These are phyloP conservation scores for Macrocybe gigantea DNA, from an alignment of 768 basidiomycete genomes.

Conservation along the genomic window DNA sequence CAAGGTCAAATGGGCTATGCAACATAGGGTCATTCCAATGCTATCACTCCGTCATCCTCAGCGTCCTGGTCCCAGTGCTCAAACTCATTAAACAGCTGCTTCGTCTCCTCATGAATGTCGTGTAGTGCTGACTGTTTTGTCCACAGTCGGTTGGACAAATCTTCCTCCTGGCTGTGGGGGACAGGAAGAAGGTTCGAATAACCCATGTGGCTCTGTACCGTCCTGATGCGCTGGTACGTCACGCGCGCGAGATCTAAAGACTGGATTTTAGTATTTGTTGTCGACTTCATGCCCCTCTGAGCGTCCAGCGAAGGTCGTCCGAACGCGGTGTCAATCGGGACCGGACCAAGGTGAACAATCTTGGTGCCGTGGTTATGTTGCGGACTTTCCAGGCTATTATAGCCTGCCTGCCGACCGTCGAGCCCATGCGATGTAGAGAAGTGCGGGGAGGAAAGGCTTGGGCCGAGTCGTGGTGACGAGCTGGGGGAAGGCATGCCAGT, in stretches of 20 bases:
- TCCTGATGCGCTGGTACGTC: constrained; percentile 57
- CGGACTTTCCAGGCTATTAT: constrained; percentile 30
- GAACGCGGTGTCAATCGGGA: constrained; percentile 30
- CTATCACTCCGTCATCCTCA: constrained; percentile 23
- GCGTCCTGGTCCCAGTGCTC: constrained; percentile 24
- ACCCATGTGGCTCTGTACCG: constrained; percentile 59
- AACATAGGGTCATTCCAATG: constrained; percentile 9
- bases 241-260: constrained; percentile 45
- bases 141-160: constrained; percentile 41
- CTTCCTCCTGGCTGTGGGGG: constrained; percentile 25
- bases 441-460: constrained; percentile 22
- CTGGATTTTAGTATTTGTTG: constrained; percentile 33
- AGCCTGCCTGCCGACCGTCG: constrained; percentile 33
- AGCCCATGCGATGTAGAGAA: constrained; percentile 11
- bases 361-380: constrained; percentile 33
- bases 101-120: constrained; percentile 48
- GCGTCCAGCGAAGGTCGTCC: constrained; percentile 18
- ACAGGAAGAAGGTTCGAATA: constrained; percentile 53
- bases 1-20: constrained; percentile 3
- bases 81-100: constrained; percentile 57
- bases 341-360: constrained; percentile 60
- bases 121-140: constrained; percentile 47
- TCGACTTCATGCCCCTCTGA: constrained; percentile 19
- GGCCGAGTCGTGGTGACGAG: constrained; percentile 34
- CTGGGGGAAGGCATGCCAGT: constrained; percentile 41